Evolutionary conservation across 805 yeast species (phyloP), one percentile per base, ranked within the genome.

Genomic region (Metschnikowia noctiluminum): DNA sequence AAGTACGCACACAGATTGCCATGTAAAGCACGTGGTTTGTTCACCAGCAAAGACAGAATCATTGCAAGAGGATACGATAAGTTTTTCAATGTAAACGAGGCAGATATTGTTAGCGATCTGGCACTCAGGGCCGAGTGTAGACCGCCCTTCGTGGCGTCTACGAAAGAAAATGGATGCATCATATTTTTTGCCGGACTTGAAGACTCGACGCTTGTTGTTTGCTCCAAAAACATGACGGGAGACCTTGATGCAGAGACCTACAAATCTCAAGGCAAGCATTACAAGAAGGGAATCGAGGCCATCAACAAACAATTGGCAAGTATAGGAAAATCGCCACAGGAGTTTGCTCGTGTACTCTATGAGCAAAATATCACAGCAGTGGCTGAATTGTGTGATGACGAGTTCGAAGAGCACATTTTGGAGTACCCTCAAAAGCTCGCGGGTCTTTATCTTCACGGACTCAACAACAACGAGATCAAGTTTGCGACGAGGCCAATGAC

Each of bases 161-260:
- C 85, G 35, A 94, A 94, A 62, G 95, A 95, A 49, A 94, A 94
- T 62, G 99, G 99, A 0, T 94, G 97, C 60, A 90, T 94, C 45
- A 82, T 88, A 1, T 81, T 94, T 51, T 76, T 94, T 12, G 76
- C 96, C 1, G 97, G 92, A 0, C 66, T 89, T 14, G 76, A 70
- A 16, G 84, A 85, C 57, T 96, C 96, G 0, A 78, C 86, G 0
- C 66, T 94, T 13, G 75, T 92, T 2, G 96, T 91, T 0, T 89
- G 97, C 56, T 88, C 96, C 5, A 94, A 94, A 60, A 94, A 92
- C 64, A 83, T 96, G 0, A 85, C 95, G 1, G 98, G 97, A 0
- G 71, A 73, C 34, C 31, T 42, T 31, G 45, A 39, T 10, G 31
- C 41, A n/a, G 45, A 40, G 21, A 26, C 35, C 6, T 32, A 32